Percentiles rank a stretch among this genome's conserved stretches.
Evolutionary conservation across 768 basidiomycete genomes (phyloP).

Genomic region (Lentinula lateritia): DNA sequence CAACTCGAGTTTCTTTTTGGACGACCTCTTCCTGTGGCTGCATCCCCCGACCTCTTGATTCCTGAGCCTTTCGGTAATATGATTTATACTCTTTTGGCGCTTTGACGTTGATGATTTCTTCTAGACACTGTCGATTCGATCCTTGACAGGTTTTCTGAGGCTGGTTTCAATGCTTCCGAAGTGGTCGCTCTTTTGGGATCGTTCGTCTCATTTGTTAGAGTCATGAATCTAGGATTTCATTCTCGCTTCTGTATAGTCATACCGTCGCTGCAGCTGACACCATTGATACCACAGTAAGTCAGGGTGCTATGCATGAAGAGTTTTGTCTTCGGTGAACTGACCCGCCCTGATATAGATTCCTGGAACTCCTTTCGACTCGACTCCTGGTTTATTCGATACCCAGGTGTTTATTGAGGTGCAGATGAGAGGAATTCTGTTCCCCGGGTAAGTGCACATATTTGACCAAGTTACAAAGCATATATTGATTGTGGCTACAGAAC

Average conservation of each 20-base stretch:
- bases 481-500: neutral
- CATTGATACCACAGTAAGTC: conserved; percentile 6
- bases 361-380: conserved; percentile 34
- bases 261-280: conserved; percentile 11
- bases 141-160: conserved; percentile 6
- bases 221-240: neutral
- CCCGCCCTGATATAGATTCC: neutral
- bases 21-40: conserved; percentile 24
- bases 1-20: conserved; percentile 31
- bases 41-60: conserved; percentile 22
- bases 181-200: conserved; percentile 11
- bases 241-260: conserved; percentile 2
- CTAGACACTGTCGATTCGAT: conserved; percentile 8
- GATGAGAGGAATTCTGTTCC: conserved; percentile 37
- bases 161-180: conserved; percentile 9
- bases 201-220: neutral
- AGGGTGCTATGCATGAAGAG: neutral
- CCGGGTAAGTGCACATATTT: conserved; percentile 22
- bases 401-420: conserved; percentile 42
- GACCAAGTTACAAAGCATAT: neutral
- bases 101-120: neutral
- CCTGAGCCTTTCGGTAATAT: conserved; percentile 21
- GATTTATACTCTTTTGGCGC: neutral
- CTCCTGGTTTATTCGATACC: conserved; percentile 36
- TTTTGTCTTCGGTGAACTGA: neutral